Conservation (phyloP, 1,139 yeast genomes). For the Geotrichum aggregatum region DNA sequence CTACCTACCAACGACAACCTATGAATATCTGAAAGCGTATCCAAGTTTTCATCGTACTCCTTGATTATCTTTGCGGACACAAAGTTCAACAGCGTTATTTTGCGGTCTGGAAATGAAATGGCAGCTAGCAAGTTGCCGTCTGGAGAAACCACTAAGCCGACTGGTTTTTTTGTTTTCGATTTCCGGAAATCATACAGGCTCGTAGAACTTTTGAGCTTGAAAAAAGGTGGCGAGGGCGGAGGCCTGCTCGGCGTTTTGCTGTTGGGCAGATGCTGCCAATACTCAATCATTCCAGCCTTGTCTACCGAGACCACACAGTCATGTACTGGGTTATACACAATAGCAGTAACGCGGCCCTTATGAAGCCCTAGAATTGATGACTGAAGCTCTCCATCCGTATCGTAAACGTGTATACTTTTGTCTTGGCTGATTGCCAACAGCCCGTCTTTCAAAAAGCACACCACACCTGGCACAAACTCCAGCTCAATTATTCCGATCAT, state of each 20-base stretch:
- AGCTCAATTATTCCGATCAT: constrained; percentile 42
- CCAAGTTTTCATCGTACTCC: constrained; percentile 39
- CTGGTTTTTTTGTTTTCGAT: constrained; percentile 32
- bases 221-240: constrained; percentile 25
- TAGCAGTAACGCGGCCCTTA: constrained; percentile 33
- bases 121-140: constrained; percentile 35
- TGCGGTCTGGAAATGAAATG: constrained; percentile 38
- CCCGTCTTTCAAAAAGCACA: constrained; percentile 19
- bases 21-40: constrained; percentile 32
- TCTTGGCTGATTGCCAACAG: constrained; percentile 29
- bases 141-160: constrained; percentile 32
- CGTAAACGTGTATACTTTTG: constrained; percentile 32
- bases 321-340: constrained; percentile 37
- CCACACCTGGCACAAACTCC: constrained; percentile 24
- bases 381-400: constrained; percentile 29
- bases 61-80: constrained; percentile 39
- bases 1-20: constrained; percentile 30
- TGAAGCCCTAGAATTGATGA: constrained; percentile 34
- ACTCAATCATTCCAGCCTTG: constrained; percentile 44
- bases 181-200: constrained; percentile 44
- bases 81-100: constrained; percentile 39
- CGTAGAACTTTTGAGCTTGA: constrained; percentile 44
- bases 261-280: constrained; percentile 40
- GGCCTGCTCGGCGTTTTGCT: constrained; percentile 17
- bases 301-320: constrained; percentile 44